phyloP scores from a whole-genome alignment of 208 protist genomes.

The Leptomonas seymouri region DNA sequence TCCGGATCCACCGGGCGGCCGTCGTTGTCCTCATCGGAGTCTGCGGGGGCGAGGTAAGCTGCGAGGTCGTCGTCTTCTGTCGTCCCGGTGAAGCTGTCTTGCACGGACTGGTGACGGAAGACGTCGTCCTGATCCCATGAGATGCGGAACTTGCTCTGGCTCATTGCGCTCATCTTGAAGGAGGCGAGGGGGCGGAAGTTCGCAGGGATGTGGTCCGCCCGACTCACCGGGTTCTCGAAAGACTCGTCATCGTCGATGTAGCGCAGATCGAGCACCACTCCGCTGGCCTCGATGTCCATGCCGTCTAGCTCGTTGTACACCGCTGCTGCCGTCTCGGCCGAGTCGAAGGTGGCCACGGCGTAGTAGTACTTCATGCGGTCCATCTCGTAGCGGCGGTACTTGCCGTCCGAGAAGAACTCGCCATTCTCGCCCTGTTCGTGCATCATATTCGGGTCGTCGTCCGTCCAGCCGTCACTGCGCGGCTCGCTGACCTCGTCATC shows the following conservation, averaged over 20 bases:
- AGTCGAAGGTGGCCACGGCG: conserved; percentile 96
- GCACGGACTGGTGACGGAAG: conserved; percentile 81
- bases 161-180: conserved; percentile 86
- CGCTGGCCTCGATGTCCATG: conserved; percentile 95
- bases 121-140: conserved; percentile 94
- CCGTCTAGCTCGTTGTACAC: conserved; percentile 96
- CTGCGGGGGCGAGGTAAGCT: conserved; percentile 86
- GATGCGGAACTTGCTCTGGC: conserved; percentile 90
- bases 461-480: conserved; percentile 65
- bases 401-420: conserved; percentile 90
- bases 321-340: conserved; percentile 81
- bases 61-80: conserved; percentile 88
- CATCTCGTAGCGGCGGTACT: conserved; percentile 94
- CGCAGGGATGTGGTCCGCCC: conserved; percentile 67
- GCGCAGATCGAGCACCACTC: conserved; percentile 95
- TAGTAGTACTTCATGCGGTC: conserved; percentile 97
- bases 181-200: conserved; percentile 82
- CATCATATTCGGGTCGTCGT: conserved; percentile 80
- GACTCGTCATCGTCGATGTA: conserved; percentile 96
- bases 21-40: conserved; percentile 72
- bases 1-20: conserved; percentile 26
- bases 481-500: conserved; percentile 54
- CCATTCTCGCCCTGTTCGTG: conserved; percentile 82
- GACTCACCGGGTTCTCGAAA: conserved; percentile 73
- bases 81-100: conserved; percentile 87